phyloP scores from a whole-genome alignment of 768 basidiomycete genomes.

The Amanita jacksonii region DNA sequence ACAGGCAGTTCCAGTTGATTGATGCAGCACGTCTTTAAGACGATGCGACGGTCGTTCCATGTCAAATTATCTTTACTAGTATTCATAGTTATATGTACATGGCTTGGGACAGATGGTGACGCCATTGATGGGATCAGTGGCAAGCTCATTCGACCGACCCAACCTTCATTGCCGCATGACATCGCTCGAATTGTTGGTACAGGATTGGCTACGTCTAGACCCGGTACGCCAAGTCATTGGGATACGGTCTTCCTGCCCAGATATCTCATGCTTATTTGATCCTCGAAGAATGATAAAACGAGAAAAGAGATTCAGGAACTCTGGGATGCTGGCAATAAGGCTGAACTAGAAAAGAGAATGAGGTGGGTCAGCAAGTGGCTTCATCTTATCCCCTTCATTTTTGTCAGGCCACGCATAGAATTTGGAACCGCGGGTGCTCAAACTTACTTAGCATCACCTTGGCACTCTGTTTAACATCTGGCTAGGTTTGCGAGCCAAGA shows the following conservation, averaged over 20 bases:
- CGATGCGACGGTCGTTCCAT: background rate
- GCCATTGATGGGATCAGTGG: conserved; percentile 6
- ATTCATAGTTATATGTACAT: conserved; percentile 1
- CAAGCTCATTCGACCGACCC: no score
- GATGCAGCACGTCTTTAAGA: conserved; percentile 2
- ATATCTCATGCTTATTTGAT: conserved; percentile 1
- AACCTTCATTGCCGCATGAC: conserved; percentile 6
- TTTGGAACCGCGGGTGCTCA: conserved; percentile 92
- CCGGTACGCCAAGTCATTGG: conserved; percentile 20
- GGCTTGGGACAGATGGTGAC: background rate
- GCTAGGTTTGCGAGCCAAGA: conserved; percentile 63
- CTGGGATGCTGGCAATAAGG: conserved; percentile 29
- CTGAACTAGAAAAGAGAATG: conserved; percentile 48
- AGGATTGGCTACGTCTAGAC: conserved; percentile 42
- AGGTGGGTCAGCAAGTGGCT: conserved; percentile 24
- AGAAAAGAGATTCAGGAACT: conserved; percentile 38
- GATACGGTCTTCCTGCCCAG: background rate
- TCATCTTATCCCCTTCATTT: background rate
- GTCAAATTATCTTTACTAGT: conserved; percentile 8
- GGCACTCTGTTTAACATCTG: no score
- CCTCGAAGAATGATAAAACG: conserved; percentile 40
- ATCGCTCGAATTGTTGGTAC: conserved; percentile 32
- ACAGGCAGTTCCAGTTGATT: conserved; percentile 1
- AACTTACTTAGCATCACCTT: no score
- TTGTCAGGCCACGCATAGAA: conserved; percentile 55